phyloP scores from a whole-genome alignment of 306 rosid species.

The Heteromeles arbutifolia region DNA sequence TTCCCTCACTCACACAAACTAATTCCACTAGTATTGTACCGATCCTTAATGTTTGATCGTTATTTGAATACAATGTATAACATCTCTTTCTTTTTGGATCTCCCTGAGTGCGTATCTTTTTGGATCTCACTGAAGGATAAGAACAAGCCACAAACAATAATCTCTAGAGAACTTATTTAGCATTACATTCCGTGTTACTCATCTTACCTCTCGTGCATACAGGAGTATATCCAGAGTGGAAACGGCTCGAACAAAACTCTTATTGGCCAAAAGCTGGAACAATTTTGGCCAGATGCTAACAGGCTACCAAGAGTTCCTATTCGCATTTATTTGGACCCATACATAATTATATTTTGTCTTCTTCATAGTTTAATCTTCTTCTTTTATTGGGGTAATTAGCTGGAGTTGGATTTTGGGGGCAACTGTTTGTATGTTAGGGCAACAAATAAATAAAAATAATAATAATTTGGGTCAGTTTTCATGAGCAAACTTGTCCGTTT shows the following conservation, averaged over 20 bases:
- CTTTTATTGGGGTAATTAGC: neutral
- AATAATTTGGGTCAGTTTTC: neutral
- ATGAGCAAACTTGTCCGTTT: neutral
- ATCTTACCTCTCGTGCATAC: neutral
- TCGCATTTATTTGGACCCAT: neutral
- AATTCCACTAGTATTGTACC: too few species aligned
- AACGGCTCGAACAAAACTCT: neutral
- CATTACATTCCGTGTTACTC: neutral
- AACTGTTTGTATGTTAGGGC: neutral
- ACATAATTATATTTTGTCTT: neutral
- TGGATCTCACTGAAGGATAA: neutral
- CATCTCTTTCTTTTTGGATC: too few species aligned
- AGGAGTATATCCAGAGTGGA: neutral
- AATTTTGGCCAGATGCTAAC: slow-evolving; percentile 13
- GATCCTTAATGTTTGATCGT: too few species aligned
- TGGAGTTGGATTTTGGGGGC: neutral
- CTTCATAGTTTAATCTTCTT: neutral
- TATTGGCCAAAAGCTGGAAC: slow-evolving; percentile 1
- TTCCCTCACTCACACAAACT: neutral
- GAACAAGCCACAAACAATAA: too few species aligned
- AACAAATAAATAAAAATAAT: neutral
- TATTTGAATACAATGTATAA: neutral
- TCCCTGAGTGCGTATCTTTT: too few species aligned
- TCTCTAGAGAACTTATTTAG: neutral
- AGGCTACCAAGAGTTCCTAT: neutral